These are phyloP conservation scores for Talaromyces proteolyticus DNA, from an alignment of 495 filamentous ascomycete species.

Conservation along the genomic window DNA sequence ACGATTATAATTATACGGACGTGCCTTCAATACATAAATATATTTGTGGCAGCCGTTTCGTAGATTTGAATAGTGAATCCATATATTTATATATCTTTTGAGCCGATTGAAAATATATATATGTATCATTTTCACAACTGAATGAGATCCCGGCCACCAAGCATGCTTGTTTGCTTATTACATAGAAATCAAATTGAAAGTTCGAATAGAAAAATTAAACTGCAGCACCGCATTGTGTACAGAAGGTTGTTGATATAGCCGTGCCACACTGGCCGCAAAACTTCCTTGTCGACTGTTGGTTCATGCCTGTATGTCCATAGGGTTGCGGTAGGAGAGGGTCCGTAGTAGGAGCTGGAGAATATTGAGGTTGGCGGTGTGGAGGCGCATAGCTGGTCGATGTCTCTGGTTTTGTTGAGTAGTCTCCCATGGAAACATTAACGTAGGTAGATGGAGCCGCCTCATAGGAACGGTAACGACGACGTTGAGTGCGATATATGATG, in stretches of 20 bases:
- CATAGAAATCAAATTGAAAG: neutral
- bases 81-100: neutral
- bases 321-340: slow-evolving; percentile 4
- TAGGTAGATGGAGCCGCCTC: slow-evolving; percentile 8
- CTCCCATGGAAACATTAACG: slow-evolving; percentile 4
- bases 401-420: slow-evolving; percentile 5
- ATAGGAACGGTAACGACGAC: slow-evolving; percentile 5
- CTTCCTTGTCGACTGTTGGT: too few species aligned
- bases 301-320: neutral
- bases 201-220: neutral
- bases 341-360: slow-evolving; percentile 7
- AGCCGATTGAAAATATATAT: neutral
- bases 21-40: too few species aligned
- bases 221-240: slow-evolving; percentile 10
- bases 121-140: too few species aligned
- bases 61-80: too few species aligned
- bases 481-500: slow-evolving; percentile 16
- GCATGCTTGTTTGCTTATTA: neutral
- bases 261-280: slow-evolving; percentile 14
- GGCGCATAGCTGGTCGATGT: slow-evolving; percentile 9
- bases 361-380: slow-evolving; percentile 5
- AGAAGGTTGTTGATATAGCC: slow-evolving; percentile 10
- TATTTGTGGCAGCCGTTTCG: too few species aligned
- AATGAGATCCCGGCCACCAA: neutral
- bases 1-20: too few species aligned